phyloP scores from a whole-genome alignment of 495 filamentous ascomycete genomes.

The Pseudotulostoma volvatum region DNA sequence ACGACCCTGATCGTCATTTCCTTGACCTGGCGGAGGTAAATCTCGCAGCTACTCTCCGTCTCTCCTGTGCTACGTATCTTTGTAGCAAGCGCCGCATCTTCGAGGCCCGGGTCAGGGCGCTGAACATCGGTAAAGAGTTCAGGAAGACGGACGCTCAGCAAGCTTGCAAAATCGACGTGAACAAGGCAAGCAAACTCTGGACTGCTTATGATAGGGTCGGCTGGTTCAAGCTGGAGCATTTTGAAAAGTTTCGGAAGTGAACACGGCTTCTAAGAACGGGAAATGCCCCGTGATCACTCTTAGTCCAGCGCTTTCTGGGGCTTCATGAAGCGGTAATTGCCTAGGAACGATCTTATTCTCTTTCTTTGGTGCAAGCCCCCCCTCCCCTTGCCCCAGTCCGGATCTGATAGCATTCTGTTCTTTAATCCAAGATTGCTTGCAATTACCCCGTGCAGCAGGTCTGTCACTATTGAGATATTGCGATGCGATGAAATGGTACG shows the following conservation, averaged over 20 bases:
- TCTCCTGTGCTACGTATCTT: conserved; percentile 82
- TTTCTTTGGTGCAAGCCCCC: no score
- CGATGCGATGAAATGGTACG: no score
- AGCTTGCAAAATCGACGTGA: conserved; percentile 95
- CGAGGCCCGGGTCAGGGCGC: conserved; percentile 50
- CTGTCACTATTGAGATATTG: no score
- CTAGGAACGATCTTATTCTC: no score
- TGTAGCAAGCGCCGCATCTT: conserved; percentile 95
- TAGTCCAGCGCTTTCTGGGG: no score
- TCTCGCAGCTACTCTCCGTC: conserved; percentile 63
- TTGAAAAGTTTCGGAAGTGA: conserved; percentile 32
- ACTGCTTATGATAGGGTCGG: conserved; percentile 78
- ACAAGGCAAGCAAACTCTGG: conserved; percentile 95
- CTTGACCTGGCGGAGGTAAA: conserved; percentile 67
- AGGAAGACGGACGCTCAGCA: conserved; percentile 96
- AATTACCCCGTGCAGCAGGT: no score
- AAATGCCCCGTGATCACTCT: no score
- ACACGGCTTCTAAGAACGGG: no score
- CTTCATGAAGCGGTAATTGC: no score
- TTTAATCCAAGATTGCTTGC: no score
- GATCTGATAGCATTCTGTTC: no score
- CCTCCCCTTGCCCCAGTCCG: no score
- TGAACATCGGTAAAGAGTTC: conserved; percentile 67
- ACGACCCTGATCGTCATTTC: conserved; percentile 59
- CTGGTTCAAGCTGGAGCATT: conserved; percentile 58